phyloP scores from a whole-genome alignment of 805 yeast species.

The Candida mattraensis region DNA sequence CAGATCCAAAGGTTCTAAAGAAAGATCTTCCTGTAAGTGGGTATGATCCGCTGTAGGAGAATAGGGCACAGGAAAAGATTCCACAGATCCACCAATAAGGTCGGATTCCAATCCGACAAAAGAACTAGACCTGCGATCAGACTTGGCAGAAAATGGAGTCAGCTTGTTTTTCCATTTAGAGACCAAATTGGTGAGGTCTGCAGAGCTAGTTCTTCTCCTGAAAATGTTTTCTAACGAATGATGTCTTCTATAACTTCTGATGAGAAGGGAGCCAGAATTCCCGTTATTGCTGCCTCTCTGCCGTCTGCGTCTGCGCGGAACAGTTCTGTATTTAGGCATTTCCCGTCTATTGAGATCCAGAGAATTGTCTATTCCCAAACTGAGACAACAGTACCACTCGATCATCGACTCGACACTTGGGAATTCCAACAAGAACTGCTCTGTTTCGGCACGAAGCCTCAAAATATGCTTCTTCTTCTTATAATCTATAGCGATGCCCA shows the following conservation, averaged over 20 bases:
- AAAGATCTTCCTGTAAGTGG: constrained; percentile 2
- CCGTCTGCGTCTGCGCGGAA: constrained; percentile 69
- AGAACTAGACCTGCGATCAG: no score
- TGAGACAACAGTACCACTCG: constrained; percentile 73
- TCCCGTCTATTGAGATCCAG: constrained; percentile 72
- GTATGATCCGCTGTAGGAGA: no score
- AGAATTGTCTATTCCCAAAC: constrained; percentile 76
- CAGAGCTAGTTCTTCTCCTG: constrained; percentile 11
- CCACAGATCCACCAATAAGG: no score
- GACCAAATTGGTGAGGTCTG: constrained; percentile 16
- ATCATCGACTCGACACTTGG: constrained; percentile 63
- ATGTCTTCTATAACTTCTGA: constrained; percentile 12
- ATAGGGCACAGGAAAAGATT: no score
- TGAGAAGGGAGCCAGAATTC: constrained; percentile 16
- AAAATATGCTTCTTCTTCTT: constrained; percentile 66
- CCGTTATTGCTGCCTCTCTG: constrained; percentile 28
- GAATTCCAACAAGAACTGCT: constrained; percentile 74
- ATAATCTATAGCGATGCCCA: constrained; percentile 87
- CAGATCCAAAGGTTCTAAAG: constrained; percentile 3
- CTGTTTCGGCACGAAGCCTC: constrained; percentile 77
- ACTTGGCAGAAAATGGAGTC: no score
- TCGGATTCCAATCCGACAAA: no score
- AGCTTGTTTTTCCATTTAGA: constrained; percentile 21
- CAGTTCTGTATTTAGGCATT: constrained; percentile 74
- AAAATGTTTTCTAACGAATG: constrained; percentile 25